Evolutionary conservation across 2,329 filamentous ascomycete species (phyloP).

Genomic region (Cladorrhinum sp.): DNA sequence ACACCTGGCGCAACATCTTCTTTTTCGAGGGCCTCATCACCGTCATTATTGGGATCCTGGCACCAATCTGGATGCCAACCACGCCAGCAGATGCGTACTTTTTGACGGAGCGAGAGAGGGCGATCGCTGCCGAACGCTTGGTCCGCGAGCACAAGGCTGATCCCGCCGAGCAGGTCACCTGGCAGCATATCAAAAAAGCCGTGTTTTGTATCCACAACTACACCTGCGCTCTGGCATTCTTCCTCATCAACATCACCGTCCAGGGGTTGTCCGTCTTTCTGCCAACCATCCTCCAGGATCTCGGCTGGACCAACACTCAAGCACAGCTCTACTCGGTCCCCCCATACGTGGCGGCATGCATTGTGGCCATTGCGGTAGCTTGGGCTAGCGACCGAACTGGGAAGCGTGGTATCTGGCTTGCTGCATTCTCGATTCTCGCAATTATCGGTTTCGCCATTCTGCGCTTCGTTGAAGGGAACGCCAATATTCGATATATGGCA

Average conservation of each 20-base stretch:
- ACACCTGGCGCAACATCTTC: constrained; percentile 59
- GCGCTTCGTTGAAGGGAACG: constrained; percentile 38
- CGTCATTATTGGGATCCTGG: constrained; percentile 43
- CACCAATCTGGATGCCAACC: constrained; percentile 52
- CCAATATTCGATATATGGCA: constrained; percentile 49
- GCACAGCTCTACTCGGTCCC: constrained; percentile 46
- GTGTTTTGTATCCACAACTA: constrained; percentile 57
- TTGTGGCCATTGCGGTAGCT: constrained; percentile 39
- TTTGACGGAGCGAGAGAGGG: constrained; percentile 50
- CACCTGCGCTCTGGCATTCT: constrained; percentile 56
- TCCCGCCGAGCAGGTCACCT: constrained; percentile 45
- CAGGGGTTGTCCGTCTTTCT: constrained; percentile 51
- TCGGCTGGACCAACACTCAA: constrained; percentile 38
- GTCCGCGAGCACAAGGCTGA: constrained; percentile 46
- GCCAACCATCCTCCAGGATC: constrained; percentile 45
- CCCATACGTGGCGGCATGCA: constrained; percentile 41
- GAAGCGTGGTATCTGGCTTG: constrained; percentile 41
- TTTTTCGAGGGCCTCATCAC: constrained; percentile 61
- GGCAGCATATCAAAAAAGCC: constrained; percentile 48
- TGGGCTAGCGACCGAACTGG: constrained; percentile 42
- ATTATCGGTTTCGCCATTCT: constrained; percentile 52
- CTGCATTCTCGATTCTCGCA: constrained; percentile 39
- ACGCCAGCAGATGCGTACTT: constrained; percentile 47
- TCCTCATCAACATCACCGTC: constrained; percentile 59
- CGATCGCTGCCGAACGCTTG: constrained; percentile 52